Conservation (phyloP, 1,284 basidiomycete species). For the Hymenochaete sp. region DNA sequence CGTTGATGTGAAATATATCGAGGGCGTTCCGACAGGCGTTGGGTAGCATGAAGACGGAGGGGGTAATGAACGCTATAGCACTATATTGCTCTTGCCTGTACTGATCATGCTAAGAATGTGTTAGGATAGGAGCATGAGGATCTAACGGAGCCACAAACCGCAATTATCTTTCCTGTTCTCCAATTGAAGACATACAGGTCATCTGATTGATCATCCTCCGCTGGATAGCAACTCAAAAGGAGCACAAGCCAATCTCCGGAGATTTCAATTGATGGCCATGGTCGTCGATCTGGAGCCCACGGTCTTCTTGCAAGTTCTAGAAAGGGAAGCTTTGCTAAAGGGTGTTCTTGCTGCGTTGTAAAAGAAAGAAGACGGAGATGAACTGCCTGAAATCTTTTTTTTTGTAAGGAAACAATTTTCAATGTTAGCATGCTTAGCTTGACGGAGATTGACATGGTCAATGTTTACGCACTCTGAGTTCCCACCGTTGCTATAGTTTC, state of each 20-base stretch:
- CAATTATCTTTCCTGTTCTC: constrained; percentile 4
- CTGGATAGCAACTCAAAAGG: constrained; percentile 2
- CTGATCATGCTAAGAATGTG: neutral
- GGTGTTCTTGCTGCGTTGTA: constrained; percentile 3
- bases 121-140: neutral
- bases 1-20: constrained; percentile 10
- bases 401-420: neutral
- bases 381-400: constrained; percentile 1
- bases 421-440: neutral
- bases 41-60: constrained; percentile 10
- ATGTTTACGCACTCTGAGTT: neutral
- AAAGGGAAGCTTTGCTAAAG: constrained; percentile 3
- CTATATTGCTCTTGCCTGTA: neutral
- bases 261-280: constrained; percentile 8
- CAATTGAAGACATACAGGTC: constrained; percentile 13
- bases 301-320: constrained; percentile 1
- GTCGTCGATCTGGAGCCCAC: neutral
- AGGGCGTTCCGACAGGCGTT: constrained; percentile 3
- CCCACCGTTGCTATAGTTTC: neutral
- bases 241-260: constrained; percentile 4
- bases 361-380: neutral
- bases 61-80: constrained; percentile 9
- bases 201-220: constrained; percentile 6
- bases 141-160: neutral
- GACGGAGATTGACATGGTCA: neutral